Conservation (phyloP, 2,329 filamentous ascomycete genomes). For the Eutypella sp. region DNA sequence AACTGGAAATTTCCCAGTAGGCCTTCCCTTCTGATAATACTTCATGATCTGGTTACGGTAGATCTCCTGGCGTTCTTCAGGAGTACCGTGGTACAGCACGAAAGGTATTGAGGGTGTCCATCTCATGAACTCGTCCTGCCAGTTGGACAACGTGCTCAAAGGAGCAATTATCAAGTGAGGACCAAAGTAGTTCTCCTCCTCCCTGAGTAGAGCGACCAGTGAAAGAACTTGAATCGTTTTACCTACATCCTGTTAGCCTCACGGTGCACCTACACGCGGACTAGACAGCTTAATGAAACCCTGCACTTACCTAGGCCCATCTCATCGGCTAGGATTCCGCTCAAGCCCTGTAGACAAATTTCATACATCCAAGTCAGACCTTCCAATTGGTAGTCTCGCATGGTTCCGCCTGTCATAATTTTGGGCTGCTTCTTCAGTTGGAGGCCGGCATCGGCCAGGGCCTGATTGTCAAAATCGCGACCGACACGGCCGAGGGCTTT, state of each 20-base stretch:
- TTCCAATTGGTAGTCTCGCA: conserved; percentile 92
- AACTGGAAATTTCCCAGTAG: conserved; percentile 71
- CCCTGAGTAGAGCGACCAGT: conserved; percentile 78
- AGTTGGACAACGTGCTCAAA: conserved; percentile 87
- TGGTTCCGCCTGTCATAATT: conserved; percentile 78
- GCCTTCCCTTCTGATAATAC: conserved; percentile 57
- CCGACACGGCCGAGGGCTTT: conserved; percentile 58
- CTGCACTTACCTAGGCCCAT: conserved; percentile 69
- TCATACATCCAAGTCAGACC: conserved; percentile 95
- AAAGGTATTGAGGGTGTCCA: conserved; percentile 90
- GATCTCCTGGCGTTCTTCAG: conserved; percentile 71
- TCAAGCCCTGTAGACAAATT: conserved; percentile 72
- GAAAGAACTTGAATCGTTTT: conserved; percentile 92
- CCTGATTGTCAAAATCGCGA: conserved; percentile 54
- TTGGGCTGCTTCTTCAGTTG: conserved; percentile 81
- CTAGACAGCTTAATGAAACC: background rate
- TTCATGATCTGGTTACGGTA: conserved; percentile 66
- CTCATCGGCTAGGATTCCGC: conserved; percentile 87
- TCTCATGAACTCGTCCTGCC: conserved; percentile 87
- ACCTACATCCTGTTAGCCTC: conserved; percentile 39
- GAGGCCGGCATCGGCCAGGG: conserved; percentile 60
- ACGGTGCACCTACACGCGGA: too few species aligned
- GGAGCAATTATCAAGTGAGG: conserved; percentile 90
- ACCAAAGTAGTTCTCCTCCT: conserved; percentile 76
- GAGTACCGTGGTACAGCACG: conserved; percentile 83